A percentile compares a stretch with the other conserved stretches of the same genome.
Conservation (phyloP, 2,329 filamentous ascomycete species). For the Periconia macrospinosa region DNA sequence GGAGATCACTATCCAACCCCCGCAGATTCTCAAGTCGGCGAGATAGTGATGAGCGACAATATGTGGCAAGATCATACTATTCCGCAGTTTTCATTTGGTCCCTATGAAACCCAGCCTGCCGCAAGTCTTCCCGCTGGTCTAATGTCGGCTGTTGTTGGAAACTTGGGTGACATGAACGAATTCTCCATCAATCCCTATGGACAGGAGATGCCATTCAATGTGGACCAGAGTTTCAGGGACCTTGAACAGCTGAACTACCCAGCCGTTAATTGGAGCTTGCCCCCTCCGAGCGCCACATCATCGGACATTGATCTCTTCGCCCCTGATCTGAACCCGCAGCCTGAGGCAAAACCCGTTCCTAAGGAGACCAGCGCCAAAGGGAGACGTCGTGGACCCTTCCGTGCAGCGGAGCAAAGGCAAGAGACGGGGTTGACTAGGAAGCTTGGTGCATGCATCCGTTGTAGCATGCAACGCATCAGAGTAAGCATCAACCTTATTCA, state of each 20-base stretch:
- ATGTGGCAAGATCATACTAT: neutral
- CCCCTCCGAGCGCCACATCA: neutral
- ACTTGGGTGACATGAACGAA: neutral
- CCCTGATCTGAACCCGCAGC: neutral
- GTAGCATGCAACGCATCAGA: slow-evolving; percentile 4
- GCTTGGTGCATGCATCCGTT: slow-evolving; percentile 3
- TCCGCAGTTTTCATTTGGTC: neutral
- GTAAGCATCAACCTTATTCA: neutral
- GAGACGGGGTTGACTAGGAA: slow-evolving; percentile 2
- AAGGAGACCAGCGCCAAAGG: neutral
- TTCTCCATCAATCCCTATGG: neutral
- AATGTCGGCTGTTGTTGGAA: neutral
- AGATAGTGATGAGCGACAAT: neutral
- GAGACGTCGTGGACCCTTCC: slow-evolving; percentile 4
- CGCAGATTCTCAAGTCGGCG: neutral
- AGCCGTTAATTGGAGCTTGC: neutral
- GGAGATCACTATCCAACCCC: neutral
- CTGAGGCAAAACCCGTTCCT: neutral
- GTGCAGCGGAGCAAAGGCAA: neutral
- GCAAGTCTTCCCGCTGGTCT: no score
- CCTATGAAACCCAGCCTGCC: neutral
- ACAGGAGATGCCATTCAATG: neutral
- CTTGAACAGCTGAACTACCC: neutral
- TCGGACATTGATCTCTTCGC: neutral
- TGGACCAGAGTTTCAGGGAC: neutral